Base-by-base conservation (phyloP, 305 asterid species). In the Rubia balearica region DNA sequence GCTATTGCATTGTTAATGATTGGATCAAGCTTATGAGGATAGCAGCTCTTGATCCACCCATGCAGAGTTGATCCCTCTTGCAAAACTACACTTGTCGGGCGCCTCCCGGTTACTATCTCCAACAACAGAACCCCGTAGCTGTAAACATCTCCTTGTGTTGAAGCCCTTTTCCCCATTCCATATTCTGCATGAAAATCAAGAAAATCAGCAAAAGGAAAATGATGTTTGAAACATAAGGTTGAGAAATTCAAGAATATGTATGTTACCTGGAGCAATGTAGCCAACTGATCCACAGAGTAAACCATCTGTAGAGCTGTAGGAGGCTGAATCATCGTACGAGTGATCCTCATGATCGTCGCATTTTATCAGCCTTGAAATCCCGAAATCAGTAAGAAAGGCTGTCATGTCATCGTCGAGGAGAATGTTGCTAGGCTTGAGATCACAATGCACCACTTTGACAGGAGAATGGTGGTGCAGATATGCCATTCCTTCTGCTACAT, bases 141-240 rank as follows among this genome's bases (percentile, higher is more conserved):
- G 51, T 85, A 90, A 0, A 88, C 97, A 71, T 92, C 97, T 62
- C 97, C 97, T 69, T 88, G 70, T 45, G 91, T 76, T 43, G 98
- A 92, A 8, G 97, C 95, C 57, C 79, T 80, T 75, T 70, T 90
- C 62, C 97, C 98, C 95, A 92, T 88, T 81, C 96, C 98, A 71
- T 92, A 92, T 73, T 92, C 98, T 90, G 83, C 59, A 59, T 21
- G 13, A 11, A 10, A 60, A 38, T 5, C 22, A 30, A 8, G 36
- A 68, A 33, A 68, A 53, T 41, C 14, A 38, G 64, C 33, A 17
- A 24, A 56, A 69, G 42, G 1, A 22, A 59, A 12, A 43, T 7
- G 65, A 59, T 16, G 6, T 3, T 24, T 46, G 13, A 17, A 48
- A 30, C 19, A 22, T 13, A 57, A n/a, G 5, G 48, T 19, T 51